phyloP scores from a whole-genome alignment of 768 basidiomycete species.

The Lyophyllum shimeji region DNA sequence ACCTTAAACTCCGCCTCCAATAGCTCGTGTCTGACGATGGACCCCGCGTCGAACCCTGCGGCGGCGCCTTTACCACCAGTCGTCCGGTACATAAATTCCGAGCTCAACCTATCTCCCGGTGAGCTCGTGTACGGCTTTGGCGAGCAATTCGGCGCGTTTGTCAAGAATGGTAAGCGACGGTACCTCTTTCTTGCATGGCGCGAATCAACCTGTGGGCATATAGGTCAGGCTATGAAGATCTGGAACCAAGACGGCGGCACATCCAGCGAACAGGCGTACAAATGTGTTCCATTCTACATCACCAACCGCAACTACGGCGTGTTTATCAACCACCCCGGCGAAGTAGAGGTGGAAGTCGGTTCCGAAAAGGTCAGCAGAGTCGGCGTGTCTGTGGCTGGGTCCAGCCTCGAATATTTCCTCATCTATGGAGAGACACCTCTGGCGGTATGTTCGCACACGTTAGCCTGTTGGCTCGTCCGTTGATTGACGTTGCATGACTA shows the following conservation, averaged over 20 bases:
- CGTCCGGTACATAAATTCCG: conserved; percentile 53
- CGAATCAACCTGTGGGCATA: background rate
- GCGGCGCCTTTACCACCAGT: conserved; percentile 40
- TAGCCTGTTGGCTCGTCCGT: background rate
- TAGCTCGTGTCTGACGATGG: conserved; percentile 55
- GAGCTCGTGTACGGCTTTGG: conserved; percentile 75
- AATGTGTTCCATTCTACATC: conserved; percentile 69
- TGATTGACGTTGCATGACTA: conserved; percentile 18
- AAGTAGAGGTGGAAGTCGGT: conserved; percentile 73
- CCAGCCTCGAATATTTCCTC: conserved; percentile 65
- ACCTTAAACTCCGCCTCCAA: conserved; percentile 48
- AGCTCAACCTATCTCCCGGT: conserved; percentile 65
- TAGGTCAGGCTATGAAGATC: conserved; percentile 57
- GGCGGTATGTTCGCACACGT: conserved; percentile 41
- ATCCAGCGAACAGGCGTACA: conserved; percentile 65
- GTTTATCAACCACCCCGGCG: conserved; percentile 75
- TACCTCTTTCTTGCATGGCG: conserved; percentile 11
- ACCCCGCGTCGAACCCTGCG: conserved; percentile 57
- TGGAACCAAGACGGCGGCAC: conserved; percentile 83
- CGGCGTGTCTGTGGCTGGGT: conserved; percentile 62
- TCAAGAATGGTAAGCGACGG: conserved; percentile 65
- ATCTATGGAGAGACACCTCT: conserved; percentile 70
- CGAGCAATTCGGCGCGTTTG: conserved; percentile 72
- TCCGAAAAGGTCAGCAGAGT: conserved; percentile 67
- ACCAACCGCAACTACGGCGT: conserved; percentile 73